Conservation (phyloP, 1,284 basidiomycete species). For the Tetrapyrgos nigripes region DNA sequence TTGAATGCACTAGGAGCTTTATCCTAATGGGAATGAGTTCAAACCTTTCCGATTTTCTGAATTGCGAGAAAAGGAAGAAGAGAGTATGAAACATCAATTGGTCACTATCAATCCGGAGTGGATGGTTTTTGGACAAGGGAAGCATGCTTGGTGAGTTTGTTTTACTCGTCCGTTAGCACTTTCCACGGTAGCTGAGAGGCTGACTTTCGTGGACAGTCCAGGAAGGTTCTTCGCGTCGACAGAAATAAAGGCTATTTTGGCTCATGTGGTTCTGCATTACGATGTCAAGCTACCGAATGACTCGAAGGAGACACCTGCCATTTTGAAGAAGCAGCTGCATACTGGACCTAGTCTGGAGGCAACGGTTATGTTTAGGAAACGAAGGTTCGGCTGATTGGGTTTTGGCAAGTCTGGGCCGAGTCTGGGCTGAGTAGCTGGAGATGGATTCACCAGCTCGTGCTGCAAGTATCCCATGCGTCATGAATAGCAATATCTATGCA, state of each 20-base stretch:
- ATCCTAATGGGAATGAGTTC: slow-evolving; percentile 38
- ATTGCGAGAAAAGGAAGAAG: slow-evolving; percentile 19
- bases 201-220: slow-evolving; percentile 50
- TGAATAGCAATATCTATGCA: too few relatives aligned
- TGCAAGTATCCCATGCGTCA: too few relatives aligned
- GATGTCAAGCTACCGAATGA: slow-evolving; percentile 37
- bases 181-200: slow-evolving; percentile 43
- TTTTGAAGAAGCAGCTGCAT: slow-evolving; percentile 33
- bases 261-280: slow-evolving; percentile 42
- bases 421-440: background rate
- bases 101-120: background rate
- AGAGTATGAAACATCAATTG: slow-evolving; percentile 20
- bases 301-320: slow-evolving; percentile 42
- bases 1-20: slow-evolving; percentile 22
- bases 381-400: background rate
- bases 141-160: slow-evolving; percentile 33
- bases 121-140: slow-evolving; percentile 15
- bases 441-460: too few relatives aligned
- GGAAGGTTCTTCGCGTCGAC: slow-evolving; percentile 45
- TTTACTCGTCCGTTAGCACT: slow-evolving; percentile 38
- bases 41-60: slow-evolving; percentile 44
- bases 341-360: slow-evolving; percentile 11
- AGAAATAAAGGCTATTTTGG: slow-evolving; percentile 40
- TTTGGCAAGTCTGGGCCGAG: too few relatives aligned
- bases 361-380: slow-evolving; percentile 17